Conservation (phyloP, 257 asterid genomes). For the Petrea volubilis region DNA sequence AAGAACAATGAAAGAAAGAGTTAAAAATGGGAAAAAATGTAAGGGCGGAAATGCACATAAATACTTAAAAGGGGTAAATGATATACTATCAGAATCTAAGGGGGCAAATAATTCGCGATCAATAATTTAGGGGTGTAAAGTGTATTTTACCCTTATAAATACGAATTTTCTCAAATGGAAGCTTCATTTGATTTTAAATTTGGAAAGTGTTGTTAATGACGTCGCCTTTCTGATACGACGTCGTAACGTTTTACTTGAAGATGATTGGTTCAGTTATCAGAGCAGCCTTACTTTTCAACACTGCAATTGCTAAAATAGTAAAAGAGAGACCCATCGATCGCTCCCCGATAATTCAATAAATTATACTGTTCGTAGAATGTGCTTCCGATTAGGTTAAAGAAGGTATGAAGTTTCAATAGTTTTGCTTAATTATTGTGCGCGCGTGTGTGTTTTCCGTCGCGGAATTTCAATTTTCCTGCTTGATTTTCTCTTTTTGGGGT, state of each 20-base stretch:
- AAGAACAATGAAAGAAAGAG: no score
- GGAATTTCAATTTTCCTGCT: conserved; percentile 7
- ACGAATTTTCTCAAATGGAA: neutral
- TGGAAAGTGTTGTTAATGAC: neutral
- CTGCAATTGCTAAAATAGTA: neutral
- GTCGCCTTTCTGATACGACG: neutral
- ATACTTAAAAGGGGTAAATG: no score
- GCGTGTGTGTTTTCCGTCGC: neutral
- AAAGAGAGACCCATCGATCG: neutral
- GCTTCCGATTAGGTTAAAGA: neutral
- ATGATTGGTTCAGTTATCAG: conserved; percentile 6
- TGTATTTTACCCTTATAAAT: no score
- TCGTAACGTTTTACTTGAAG: neutral
- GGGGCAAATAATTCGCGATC: no score
- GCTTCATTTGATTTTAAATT: neutral
- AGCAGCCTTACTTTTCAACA: conserved; percentile 23
- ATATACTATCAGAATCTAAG: no score
- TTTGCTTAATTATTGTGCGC: neutral
- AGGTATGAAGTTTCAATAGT: neutral
- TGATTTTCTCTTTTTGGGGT: neutral
- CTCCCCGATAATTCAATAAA: neutral
- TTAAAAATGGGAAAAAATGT: no score
- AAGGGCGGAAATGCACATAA: no score
- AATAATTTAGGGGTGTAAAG: no score
- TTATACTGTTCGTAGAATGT: neutral